Conservation (phyloP, 352 stramenopile genomes). For the Globisporangium heterothallicum region DNA sequence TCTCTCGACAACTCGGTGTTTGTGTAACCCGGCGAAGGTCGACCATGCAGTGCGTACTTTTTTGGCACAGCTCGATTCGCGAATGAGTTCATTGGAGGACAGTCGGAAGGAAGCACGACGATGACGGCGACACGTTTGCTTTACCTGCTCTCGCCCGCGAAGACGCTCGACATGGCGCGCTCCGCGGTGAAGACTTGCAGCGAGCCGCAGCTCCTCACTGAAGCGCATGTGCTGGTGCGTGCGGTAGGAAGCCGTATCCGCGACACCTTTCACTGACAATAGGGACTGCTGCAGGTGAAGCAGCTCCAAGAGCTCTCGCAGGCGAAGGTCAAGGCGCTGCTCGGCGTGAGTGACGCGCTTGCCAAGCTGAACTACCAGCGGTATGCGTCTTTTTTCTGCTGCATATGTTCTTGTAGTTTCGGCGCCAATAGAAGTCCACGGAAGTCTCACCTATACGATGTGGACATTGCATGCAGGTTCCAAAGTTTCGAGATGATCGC, state of each 20-base stretch:
- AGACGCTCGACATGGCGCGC: slow-evolving; percentile 77
- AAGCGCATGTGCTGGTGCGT: slow-evolving; percentile 46
- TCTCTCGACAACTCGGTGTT: background rate
- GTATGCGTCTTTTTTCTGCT: slow-evolving; percentile 14
- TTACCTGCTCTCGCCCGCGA: slow-evolving; percentile 86
- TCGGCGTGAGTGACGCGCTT: slow-evolving; percentile 79
- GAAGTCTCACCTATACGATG: background rate
- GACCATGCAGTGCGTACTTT: background rate
- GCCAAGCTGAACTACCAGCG: slow-evolving; percentile 85
- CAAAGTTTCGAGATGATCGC: slow-evolving; percentile 48
- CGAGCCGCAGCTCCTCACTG: slow-evolving; percentile 45
- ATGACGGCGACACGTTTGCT: slow-evolving; percentile 39
- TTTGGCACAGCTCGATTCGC: too few relatives aligned
- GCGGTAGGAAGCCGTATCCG: background rate
- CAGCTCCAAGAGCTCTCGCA: slow-evolving; percentile 59
- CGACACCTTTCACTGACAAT: background rate
- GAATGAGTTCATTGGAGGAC: too few relatives aligned
- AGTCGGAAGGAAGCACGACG: too few relatives aligned
- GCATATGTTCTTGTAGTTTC: too few relatives aligned
- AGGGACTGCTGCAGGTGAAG: slow-evolving; percentile 19
- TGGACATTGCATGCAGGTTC: slow-evolving; percentile 23
- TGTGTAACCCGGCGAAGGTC: background rate
- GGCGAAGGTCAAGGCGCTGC: slow-evolving; percentile 72
- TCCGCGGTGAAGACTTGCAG: slow-evolving; percentile 25
- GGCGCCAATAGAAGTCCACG: too few relatives aligned